A percentile compares a stretch with the other conserved stretches of the same genome.
These are phyloP conservation scores for Scheffersomyces parashehatae DNA, from an alignment of 1,139 yeast genomes.

Conservation along the genomic window DNA sequence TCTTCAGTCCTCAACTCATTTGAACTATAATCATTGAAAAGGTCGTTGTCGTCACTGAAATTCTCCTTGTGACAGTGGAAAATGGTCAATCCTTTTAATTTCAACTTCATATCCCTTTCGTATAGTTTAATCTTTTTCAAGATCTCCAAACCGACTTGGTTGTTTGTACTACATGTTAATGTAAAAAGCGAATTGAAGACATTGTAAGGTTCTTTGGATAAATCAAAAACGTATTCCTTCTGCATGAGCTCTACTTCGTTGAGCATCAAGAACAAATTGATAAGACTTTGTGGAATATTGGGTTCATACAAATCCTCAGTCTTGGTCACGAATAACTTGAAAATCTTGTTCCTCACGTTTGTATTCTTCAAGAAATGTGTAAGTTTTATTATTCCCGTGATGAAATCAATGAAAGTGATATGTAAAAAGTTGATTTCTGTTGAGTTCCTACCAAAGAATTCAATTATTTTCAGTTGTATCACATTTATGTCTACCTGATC, in stretches of 20 bases:
- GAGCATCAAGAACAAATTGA: slow-evolving; percentile 35
- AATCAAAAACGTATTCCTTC: slow-evolving; percentile 20
- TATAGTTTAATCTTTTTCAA: slow-evolving; percentile 23
- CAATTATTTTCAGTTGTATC: slow-evolving; percentile 27
- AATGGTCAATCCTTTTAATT: slow-evolving; percentile 31
- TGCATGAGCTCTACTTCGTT: slow-evolving; percentile 29
- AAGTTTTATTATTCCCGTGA: slow-evolving; percentile 25
- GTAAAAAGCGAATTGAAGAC: slow-evolving; percentile 27
- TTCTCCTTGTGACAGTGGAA: slow-evolving; percentile 36
- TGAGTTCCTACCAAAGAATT: slow-evolving; percentile 29
- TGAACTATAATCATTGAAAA: slow-evolving; percentile 1
- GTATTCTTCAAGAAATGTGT: slow-evolving; percentile 24
- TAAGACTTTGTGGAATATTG: slow-evolving; percentile 26
- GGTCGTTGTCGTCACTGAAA: slow-evolving; percentile 7
- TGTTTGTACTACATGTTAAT: slow-evolving; percentile 34
- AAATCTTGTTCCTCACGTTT: slow-evolving; percentile 31
- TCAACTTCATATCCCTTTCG: slow-evolving; percentile 23
- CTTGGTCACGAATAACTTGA: slow-evolving; percentile 34
- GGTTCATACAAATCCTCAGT: slow-evolving; percentile 27
- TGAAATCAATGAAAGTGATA: slow-evolving; percentile 34
- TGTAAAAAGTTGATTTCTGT: slow-evolving; percentile 32
- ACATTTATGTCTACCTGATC: slow-evolving; percentile 13
- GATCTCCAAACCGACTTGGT: slow-evolving; percentile 34
- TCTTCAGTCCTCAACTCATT: background rate
- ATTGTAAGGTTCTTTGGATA: slow-evolving; percentile 20